A percentile compares a stretch with the other conserved stretches of the same genome.
Conservation (phyloP, 2,329 filamentous ascomycete genomes). For the Colletotrichum siamense region DNA sequence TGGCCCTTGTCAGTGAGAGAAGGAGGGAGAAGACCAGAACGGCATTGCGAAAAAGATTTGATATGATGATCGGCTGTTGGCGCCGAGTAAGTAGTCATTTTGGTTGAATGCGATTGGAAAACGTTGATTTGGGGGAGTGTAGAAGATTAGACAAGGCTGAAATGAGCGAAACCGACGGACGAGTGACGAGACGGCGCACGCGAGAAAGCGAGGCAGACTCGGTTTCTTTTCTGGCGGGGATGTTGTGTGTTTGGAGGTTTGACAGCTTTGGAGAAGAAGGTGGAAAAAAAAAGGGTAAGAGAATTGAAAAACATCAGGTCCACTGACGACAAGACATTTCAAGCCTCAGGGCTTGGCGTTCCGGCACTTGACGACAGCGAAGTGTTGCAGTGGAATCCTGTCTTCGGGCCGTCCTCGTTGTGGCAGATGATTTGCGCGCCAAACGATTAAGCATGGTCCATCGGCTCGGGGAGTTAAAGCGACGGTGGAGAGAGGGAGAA, state of each 20-base stretch:
- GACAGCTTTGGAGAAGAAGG: background rate
- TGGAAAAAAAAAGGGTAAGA: background rate
- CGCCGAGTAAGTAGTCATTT: background rate
- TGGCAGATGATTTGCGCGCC: background rate
- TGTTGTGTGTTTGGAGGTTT: background rate
- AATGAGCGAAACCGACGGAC: background rate
- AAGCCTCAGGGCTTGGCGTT: background rate
- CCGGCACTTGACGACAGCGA: background rate
- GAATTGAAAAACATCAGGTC: background rate
- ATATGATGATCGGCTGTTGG: background rate
- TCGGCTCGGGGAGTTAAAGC: background rate
- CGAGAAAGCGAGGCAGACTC: background rate
- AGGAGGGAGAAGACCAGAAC: background rate
- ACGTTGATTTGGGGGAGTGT: background rate
- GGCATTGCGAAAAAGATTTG: background rate
- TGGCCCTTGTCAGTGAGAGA: background rate
- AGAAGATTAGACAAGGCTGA: background rate
- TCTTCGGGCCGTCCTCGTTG: background rate
- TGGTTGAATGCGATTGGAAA: background rate
- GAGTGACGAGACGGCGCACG: background rate
- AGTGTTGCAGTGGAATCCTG: background rate
- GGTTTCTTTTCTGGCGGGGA: background rate
- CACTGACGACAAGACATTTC: background rate
- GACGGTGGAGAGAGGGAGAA: background rate
- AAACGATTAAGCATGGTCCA: background rate